Evolutionary conservation across 1,139 yeast genomes (phyloP).

Genomic region (Debaryomyces udenii): DNA sequence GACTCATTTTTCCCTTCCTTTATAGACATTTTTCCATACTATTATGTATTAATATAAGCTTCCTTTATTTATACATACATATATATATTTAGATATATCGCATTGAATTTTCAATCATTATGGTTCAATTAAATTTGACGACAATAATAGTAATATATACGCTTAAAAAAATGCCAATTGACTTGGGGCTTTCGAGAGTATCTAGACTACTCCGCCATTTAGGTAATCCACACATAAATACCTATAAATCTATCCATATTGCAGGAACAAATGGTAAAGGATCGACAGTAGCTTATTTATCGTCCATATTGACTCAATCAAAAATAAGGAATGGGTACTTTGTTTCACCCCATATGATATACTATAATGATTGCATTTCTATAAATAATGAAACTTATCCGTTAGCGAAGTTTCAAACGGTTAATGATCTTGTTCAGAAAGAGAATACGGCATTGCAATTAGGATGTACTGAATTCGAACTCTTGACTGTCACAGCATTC

Average conservation of each 20-base stretch:
- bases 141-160: no score
- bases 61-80: neutral
- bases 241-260: constrained; percentile 70
- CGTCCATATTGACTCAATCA: constrained; percentile 59
- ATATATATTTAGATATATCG: no score
- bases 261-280: constrained; percentile 98
- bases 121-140: neutral
- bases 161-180: constrained; percentile 45
- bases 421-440: constrained; percentile 41
- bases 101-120: constrained; percentile 1
- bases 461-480: constrained; percentile 85
- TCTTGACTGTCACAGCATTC: constrained; percentile 81
- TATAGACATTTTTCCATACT: constrained; percentile 12
- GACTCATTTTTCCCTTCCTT: constrained; percentile 21
- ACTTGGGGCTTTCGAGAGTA: constrained; percentile 69
- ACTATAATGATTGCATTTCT: constrained; percentile 73
- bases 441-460: constrained; percentile 41
- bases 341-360: constrained; percentile 82
- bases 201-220: constrained; percentile 54
- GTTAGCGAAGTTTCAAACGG: constrained; percentile 43
- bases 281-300: constrained; percentile 77
- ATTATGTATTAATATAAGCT: neutral
- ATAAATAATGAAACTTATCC: constrained; percentile 64
- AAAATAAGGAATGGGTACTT: constrained; percentile 68
- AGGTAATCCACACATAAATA: constrained; percentile 65